Conservation (phyloP, 345 rosid genomes). For the Salix suchowensis region DNA sequence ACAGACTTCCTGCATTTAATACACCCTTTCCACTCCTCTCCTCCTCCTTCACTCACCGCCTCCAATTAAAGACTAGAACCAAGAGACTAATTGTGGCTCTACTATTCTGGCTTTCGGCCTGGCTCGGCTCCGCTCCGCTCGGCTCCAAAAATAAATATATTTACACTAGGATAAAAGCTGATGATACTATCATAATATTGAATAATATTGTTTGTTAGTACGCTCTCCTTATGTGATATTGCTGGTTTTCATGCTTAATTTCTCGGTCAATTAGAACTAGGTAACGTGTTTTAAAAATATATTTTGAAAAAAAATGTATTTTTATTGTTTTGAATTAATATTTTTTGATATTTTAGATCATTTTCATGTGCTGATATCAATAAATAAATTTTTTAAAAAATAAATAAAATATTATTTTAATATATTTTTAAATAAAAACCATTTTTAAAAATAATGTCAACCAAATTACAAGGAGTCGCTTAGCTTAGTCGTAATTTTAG, state of each 20-base stretch:
- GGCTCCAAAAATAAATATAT: too few relatives aligned
- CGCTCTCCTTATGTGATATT: too few relatives aligned
- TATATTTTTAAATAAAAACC: too few relatives aligned
- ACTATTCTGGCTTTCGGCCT: constrained; percentile 14
- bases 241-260: too few relatives aligned
- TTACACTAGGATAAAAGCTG: not conserved
- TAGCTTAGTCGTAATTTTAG: constrained; percentile 9
- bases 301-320: too few relatives aligned
- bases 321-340: too few relatives aligned
- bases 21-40: constrained; percentile 10
- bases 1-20: constrained; percentile 42
- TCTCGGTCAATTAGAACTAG: not conserved
- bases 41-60: constrained; percentile 36
- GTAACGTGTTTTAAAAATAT: not conserved
- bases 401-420: too few relatives aligned
- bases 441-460: too few relatives aligned
- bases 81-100: not conserved
- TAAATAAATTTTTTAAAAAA: too few relatives aligned
- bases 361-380: too few relatives aligned
- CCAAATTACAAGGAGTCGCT: not conserved
- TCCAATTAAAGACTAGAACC: constrained; percentile 16
- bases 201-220: not conserved
- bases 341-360: too few relatives aligned
- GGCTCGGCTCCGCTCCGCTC: not conserved
- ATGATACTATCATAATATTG: too few relatives aligned